Conservation (phyloP, 2,329 filamentous ascomycete genomes). For the Drechslera avenae region DNA sequence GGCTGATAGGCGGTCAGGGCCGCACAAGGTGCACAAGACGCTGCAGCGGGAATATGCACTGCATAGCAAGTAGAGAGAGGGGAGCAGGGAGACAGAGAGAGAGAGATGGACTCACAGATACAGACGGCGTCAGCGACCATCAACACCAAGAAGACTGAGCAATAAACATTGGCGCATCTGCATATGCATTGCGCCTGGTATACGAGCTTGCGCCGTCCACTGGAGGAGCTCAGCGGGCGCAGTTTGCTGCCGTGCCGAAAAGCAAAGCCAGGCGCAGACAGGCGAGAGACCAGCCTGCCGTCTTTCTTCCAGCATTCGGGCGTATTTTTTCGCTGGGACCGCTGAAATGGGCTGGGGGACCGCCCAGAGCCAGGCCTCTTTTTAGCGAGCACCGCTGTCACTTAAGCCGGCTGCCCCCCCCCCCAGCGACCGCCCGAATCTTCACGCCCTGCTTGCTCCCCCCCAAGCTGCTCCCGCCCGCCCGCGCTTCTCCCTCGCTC, state of each 20-base stretch:
- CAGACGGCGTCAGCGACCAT: no score
- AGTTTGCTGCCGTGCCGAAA: not conserved
- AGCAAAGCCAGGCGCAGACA: not conserved
- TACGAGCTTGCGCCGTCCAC: no score
- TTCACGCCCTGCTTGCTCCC: conserved; percentile 1
- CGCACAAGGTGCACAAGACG: conserved; percentile 3
- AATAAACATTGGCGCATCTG: no score
- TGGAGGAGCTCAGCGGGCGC: no score
- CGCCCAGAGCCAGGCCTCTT: conserved; percentile 6
- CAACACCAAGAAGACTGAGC: no score
- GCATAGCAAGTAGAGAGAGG: not conserved
- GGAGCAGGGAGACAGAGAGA: no score
- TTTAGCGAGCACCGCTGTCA: conserved; percentile 13
- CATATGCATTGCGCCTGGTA: no score
- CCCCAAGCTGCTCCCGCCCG: no score
- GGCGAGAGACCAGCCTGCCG: no score
- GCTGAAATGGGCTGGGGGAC: conserved; percentile 2
- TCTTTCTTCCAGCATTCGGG: not conserved
- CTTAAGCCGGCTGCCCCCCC: conserved; percentile 13
- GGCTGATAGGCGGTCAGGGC: conserved; percentile 16
- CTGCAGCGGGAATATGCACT: not conserved
- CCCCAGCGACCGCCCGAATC: conserved; percentile 6
- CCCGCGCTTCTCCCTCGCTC: conserved; percentile 1
- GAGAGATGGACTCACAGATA: no score
- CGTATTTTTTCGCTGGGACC: not conserved